Percentiles rank a stretch among this genome's conserved stretches.
phyloP scores from a whole-genome alignment of 163 green algal species.

The Smithsoniella earleae region DNA sequence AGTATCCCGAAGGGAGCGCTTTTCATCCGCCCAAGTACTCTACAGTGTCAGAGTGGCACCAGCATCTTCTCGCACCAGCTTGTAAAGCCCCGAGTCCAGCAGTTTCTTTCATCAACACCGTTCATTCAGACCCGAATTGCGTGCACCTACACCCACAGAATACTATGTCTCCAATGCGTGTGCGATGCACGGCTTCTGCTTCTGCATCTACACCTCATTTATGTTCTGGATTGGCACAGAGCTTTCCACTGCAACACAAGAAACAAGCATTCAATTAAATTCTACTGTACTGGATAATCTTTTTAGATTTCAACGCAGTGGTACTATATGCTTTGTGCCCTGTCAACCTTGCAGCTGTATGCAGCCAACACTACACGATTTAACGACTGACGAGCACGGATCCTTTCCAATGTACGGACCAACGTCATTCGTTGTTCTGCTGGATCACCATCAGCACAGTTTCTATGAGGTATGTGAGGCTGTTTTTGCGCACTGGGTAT shows the following conservation, averaged over 20 bases:
- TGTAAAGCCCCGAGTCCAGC: not conserved
- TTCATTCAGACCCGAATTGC: not conserved
- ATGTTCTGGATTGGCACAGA: not conserved
- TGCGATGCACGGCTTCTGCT: not conserved
- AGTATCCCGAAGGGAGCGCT: not conserved
- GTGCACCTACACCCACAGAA: slow-evolving; percentile 2
- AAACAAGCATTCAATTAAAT: not conserved
- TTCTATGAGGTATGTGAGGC: slow-evolving; percentile 23
- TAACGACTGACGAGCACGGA: not conserved
- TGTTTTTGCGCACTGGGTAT: not conserved
- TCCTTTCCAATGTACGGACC: slow-evolving; percentile 1
- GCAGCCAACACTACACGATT: not conserved
- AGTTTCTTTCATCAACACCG: not conserved
- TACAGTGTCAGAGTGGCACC: not conserved
- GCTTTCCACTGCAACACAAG: not conserved
- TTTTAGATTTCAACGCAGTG: too few relatives aligned
- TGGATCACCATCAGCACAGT: not conserved
- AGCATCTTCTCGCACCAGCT: not conserved
- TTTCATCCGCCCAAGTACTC: not conserved
- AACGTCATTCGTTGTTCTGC: not conserved
- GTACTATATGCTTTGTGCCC: too few relatives aligned
- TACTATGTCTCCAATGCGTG: not conserved
- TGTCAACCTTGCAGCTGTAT: not conserved
- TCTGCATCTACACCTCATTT: not conserved
- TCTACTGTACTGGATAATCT: too few relatives aligned